Evolutionary conservation across 164 flowering plant species (phyloP).

Genomic region (Umbellularia californica): DNA sequence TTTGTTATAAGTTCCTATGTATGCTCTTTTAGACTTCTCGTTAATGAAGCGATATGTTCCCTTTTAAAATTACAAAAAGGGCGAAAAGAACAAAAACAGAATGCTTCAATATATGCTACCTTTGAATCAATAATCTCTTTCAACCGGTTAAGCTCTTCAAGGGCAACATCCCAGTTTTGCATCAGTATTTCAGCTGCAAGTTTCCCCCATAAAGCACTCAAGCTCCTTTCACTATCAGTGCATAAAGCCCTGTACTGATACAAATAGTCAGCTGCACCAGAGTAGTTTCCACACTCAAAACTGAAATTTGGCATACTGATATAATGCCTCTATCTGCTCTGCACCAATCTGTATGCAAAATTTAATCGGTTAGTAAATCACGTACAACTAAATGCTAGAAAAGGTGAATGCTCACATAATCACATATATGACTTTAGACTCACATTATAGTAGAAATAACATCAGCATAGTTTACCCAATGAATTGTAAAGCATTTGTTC

Average conservation of each 20-base stretch:
- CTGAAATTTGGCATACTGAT: conserved; percentile 94
- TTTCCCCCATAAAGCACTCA: conserved; percentile 96
- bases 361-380: neutral
- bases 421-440: too few relatives aligned
- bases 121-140: conserved; percentile 89
- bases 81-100: neutral
- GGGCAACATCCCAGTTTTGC: conserved; percentile 98
- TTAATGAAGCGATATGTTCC: too few relatives aligned
- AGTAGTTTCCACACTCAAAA: conserved; percentile 98
- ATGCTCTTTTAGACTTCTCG: too few relatives aligned
- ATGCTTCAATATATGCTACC: conserved; percentile 31
- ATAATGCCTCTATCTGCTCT: conserved; percentile 88
- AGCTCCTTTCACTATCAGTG: conserved; percentile 75
- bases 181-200: conserved; percentile 91
- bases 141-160: conserved; percentile 82
- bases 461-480: too few relatives aligned
- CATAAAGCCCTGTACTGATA: conserved; percentile 84
- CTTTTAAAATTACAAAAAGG: neutral
- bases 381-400: neutral
- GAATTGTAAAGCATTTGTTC: too few relatives aligned
- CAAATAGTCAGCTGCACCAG: conserved; percentile 93
- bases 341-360: conserved; percentile 66
- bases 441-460: too few relatives aligned
- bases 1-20: too few relatives aligned
- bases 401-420: too few relatives aligned